Conservation (phyloP, 2,329 filamentous ascomycete genomes). For the Aspergillus sp. region DNA sequence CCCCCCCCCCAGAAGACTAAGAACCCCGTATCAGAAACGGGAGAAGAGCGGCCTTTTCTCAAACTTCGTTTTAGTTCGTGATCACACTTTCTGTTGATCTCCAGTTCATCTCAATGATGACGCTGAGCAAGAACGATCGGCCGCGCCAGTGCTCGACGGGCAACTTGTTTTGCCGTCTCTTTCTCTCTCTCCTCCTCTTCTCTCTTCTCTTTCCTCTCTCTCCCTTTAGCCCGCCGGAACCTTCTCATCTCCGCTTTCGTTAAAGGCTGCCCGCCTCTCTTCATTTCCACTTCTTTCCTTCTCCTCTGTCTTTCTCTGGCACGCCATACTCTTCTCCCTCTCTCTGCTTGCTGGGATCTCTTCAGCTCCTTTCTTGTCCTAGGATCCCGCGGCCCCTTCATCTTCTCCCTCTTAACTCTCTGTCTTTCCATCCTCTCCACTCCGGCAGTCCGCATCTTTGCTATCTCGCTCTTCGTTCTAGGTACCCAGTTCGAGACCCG, state of each 20-base stretch:
- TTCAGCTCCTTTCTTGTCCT: too few species aligned
- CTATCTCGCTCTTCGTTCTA: too few species aligned
- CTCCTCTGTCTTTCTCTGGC: too few species aligned
- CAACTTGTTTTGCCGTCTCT: neutral
- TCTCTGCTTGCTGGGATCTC: too few species aligned
- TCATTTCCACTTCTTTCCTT: too few species aligned
- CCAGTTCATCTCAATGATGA: neutral
- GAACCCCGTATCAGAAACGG: neutral
- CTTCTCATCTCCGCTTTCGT: neutral
- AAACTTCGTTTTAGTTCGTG: neutral
- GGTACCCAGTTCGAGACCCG: too few species aligned
- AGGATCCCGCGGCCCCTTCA: too few species aligned
- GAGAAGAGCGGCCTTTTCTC: neutral
- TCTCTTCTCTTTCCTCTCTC: neutral
- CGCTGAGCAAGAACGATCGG: neutral
- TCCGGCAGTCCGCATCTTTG: too few species aligned
- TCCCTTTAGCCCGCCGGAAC: neutral
- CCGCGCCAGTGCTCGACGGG: too few species aligned
- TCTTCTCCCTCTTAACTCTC: too few species aligned
- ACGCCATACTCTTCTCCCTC: too few species aligned
- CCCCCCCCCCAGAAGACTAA: conserved; percentile 3
- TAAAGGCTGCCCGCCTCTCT: neutral
- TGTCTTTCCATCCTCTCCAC: too few species aligned
- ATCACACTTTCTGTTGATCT: neutral
- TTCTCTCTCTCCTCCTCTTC: neutral